Evolutionary conservation across 345 rosid genomes (phyloP).

Genomic region (Salix udensis): DNA sequence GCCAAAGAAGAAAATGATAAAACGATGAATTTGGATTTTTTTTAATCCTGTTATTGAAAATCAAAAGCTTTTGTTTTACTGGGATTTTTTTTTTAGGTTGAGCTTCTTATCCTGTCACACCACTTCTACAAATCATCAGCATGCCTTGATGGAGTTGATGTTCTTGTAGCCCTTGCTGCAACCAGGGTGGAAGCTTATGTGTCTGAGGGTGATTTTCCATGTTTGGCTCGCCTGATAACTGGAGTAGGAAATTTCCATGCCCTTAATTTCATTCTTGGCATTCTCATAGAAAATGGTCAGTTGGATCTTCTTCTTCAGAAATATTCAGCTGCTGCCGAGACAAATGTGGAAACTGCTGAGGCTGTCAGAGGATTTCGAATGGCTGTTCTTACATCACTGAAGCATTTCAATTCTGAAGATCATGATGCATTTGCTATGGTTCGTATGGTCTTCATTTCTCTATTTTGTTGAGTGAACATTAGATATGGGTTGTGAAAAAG

Average conservation of each 20-base stretch:
- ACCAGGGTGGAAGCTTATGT: slow-evolving; percentile 95
- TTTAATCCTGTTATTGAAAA: not conserved
- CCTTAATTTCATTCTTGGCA: slow-evolving; percentile 88
- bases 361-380: slow-evolving; percentile 91
- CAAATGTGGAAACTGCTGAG: slow-evolving; percentile 70
- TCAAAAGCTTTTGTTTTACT: not conserved
- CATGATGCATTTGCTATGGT: slow-evolving; percentile 93
- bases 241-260: slow-evolving; percentile 97
- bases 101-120: slow-evolving; percentile 92
- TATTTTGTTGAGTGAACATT: slow-evolving; percentile 4
- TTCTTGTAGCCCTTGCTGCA: slow-evolving; percentile 95
- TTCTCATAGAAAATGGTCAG: slow-evolving; percentile 92
- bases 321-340: slow-evolving; percentile 85
- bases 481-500: not conserved
- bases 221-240: slow-evolving; percentile 91
- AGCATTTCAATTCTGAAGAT: slow-evolving; percentile 84
- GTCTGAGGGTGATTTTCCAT: slow-evolving; percentile 85
- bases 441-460: slow-evolving; percentile 20
- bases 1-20: not conserved
- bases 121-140: slow-evolving; percentile 97
- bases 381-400: slow-evolving; percentile 92
- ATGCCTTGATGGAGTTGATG: slow-evolving; percentile 99
- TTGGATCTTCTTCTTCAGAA: slow-evolving; percentile 92
- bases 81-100: slow-evolving; percentile 52
- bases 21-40: not conserved